Conservation (phyloP, 139 green algal genomes). For the Diplosphaera chodatii region DNA sequence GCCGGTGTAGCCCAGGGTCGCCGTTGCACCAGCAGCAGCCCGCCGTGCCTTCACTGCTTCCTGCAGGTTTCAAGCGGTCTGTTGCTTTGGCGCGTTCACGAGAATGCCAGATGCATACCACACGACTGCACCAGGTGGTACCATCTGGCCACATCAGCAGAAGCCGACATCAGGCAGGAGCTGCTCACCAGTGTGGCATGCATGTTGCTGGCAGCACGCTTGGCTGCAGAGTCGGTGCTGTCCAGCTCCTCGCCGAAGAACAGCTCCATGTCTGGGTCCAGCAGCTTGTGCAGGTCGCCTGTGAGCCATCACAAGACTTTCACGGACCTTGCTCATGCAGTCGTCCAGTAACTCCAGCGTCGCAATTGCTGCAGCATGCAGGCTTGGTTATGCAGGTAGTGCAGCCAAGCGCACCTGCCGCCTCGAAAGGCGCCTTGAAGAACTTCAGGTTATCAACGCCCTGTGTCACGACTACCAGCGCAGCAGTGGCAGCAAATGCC, state of each 20-base stretch:
- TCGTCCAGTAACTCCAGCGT: too few species aligned
- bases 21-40: constrained; percentile 1
- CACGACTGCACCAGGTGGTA: background rate
- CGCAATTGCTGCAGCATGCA: too few species aligned
- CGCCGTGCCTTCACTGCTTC: background rate
- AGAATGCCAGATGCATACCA: background rate
- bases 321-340: too few species aligned
- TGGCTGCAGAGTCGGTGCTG: background rate
- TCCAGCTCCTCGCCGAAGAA: constrained; percentile 2
- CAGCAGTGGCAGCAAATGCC: constrained; percentile 8
- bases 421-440: constrained; percentile 7
- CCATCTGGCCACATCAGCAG: background rate
- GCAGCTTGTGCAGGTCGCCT: constrained; percentile 13
- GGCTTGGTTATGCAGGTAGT: background rate
- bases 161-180: too few species aligned
- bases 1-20: background rate
- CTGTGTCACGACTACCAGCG: constrained; percentile 8
- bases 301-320: too few species aligned
- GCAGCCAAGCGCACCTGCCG: background rate
- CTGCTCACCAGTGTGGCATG: background rate
- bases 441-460: background rate
- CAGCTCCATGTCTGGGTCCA: constrained; percentile 1
- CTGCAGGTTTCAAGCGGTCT: too few species aligned
- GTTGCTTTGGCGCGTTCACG: too few species aligned
- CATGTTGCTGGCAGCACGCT: constrained; percentile 3